These are phyloP conservation scores for Brassica cretica DNA, from an alignment of 345 rosid species.

Conservation along the genomic window DNA sequence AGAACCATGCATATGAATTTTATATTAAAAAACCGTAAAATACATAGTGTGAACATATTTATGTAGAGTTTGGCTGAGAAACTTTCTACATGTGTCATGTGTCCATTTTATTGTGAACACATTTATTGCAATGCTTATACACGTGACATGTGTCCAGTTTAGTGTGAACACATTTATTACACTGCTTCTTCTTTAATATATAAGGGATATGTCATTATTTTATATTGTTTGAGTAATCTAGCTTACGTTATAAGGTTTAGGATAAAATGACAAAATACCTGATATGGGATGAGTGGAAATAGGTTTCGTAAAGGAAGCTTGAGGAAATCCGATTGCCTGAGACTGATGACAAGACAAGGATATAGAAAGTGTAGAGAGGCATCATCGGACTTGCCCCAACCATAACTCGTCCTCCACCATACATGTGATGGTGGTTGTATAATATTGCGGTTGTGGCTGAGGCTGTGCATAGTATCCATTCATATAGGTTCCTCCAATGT, in stretches of 20 bases:
- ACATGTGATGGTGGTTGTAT: slow-evolving; percentile 28
- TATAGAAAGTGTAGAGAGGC: slow-evolving; percentile 85
- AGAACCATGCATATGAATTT: too few species aligned
- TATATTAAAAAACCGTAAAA: too few species aligned
- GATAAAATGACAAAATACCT: slow-evolving; percentile 46
- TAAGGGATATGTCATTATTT: too few species aligned
- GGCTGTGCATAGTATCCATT: slow-evolving; percentile 57
- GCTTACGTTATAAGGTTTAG: not conserved
- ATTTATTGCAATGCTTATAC: too few species aligned
- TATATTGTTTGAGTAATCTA: not conserved
- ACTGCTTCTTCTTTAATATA: too few species aligned
- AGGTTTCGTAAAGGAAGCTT: slow-evolving; percentile 66
- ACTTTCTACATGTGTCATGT: too few species aligned
- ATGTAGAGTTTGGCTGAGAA: too few species aligned
- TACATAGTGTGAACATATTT: too few species aligned
- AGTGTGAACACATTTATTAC: too few species aligned
- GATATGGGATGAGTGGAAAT: slow-evolving; percentile 45
- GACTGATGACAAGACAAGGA: slow-evolving; percentile 60
- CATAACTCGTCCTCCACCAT: slow-evolving; percentile 54
- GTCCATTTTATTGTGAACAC: too few species aligned
- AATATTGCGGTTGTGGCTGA: slow-evolving; percentile 33
- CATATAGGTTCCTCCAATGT: slow-evolving; percentile 72
- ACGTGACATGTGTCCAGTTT: too few species aligned
- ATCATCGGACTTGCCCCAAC: slow-evolving; percentile 69
- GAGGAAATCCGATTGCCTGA: slow-evolving; percentile 75